Conservation (phyloP, 257 asterid species). For the Solanum lycopersicoides region DNA sequence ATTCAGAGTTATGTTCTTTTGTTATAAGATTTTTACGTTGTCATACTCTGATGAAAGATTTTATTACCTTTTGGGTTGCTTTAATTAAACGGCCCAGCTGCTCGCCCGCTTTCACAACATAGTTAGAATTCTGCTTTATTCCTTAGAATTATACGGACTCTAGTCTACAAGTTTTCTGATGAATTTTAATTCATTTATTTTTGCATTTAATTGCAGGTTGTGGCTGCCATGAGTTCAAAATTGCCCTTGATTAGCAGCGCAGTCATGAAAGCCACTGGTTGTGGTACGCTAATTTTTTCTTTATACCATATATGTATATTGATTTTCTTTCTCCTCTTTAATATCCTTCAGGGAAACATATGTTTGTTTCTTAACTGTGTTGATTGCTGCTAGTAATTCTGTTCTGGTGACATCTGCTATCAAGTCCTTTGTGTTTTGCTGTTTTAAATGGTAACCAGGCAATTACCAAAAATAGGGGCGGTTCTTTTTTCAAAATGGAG, state of each 20-base stretch:
- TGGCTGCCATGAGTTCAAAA: constrained; percentile 89
- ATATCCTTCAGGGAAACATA: neutral
- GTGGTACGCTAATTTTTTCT: constrained; percentile 36
- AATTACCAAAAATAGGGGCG: neutral
- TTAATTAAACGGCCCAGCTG: neutral
- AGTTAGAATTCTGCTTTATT: neutral
- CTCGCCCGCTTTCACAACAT: neutral
- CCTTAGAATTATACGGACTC: neutral
- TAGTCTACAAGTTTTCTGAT: neutral
- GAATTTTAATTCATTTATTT: neutral
- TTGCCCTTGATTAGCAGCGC: constrained; percentile 88
- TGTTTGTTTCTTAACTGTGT: neutral
- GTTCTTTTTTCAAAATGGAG: neutral
- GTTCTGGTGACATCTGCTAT: neutral
- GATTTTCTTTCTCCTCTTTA: neutral
- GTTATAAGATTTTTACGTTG: neutral
- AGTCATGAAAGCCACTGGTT: constrained; percentile 85
- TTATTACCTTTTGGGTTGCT: neutral
- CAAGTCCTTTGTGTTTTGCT: neutral
- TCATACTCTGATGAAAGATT: neutral
- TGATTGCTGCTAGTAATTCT: neutral
- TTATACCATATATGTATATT: neutral
- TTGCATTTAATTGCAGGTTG: constrained; percentile 34
- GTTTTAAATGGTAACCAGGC: neutral
- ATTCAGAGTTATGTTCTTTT: neutral